Evolutionary conservation across 2,329 filamentous ascomycete species (phyloP).

Genomic region (Pyrenophora seminiperda): DNA sequence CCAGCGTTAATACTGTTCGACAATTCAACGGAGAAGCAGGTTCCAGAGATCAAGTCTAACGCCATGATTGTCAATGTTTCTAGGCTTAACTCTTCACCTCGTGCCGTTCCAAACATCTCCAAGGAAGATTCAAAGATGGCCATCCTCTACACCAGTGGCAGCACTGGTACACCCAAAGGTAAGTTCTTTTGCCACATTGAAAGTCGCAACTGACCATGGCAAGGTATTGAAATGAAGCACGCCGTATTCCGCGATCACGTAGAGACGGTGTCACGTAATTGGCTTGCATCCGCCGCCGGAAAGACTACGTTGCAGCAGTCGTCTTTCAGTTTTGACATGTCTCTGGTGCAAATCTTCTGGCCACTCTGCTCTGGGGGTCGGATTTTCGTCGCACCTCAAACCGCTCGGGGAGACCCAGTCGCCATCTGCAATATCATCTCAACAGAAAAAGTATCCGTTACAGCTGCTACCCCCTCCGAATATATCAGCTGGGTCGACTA

Average conservation of each 20-base stretch:
- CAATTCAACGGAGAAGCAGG: too few species aligned
- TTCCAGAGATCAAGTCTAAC: too few species aligned
- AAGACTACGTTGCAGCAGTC: too few species aligned
- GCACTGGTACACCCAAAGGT: conserved; percentile 61
- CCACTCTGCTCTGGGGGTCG: conserved; percentile 51
- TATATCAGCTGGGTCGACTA: too few species aligned
- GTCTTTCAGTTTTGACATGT: conserved; percentile 50
- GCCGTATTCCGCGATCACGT: too few species aligned
- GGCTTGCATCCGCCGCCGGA: too few species aligned
- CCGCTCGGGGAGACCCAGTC: conserved; percentile 42
- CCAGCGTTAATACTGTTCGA: too few species aligned
- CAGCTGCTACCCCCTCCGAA: conserved; percentile 52
- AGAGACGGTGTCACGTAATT: too few species aligned
- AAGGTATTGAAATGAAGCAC: too few species aligned
- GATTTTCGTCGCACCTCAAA: conserved; percentile 43
- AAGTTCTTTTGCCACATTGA: conserved; percentile 67
- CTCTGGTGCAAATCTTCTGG: conserved; percentile 50
- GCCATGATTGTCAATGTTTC: not conserved
- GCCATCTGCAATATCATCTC: conserved; percentile 46
- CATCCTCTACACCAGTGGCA: conserved; percentile 63
- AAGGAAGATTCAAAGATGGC: conserved; percentile 53
- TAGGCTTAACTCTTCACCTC: too few species aligned
- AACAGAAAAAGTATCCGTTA: conserved; percentile 46
- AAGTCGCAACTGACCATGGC: too few species aligned
- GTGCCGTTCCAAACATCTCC: too few species aligned